A percentile compares a stretch with the other conserved stretches of the same genome.
Conservation (phyloP, 768 basidiomycete species). For the Coprinopsis cinerea region DNA sequence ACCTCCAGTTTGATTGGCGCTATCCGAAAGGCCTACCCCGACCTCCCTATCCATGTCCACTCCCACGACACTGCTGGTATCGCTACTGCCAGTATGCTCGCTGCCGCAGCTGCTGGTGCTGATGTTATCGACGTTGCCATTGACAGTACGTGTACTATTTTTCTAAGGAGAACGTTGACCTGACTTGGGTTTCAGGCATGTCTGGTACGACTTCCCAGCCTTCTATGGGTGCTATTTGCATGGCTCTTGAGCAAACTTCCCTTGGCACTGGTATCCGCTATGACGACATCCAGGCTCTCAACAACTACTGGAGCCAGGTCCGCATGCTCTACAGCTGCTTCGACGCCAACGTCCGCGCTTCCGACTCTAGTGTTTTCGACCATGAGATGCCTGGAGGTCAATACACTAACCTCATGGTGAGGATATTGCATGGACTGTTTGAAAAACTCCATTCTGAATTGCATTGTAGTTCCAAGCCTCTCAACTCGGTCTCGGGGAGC, state of each 20-base stretch:
- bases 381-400: conserved; percentile 99
- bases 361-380: conserved; percentile 96
- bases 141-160: conserved; percentile 64
- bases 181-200: conserved; percentile 66
- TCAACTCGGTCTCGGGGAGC: conserved; percentile 93
- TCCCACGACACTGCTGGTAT: conserved; percentile 99
- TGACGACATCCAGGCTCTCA: conserved; percentile 94
- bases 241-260: conserved; percentile 89
- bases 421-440: conserved; percentile 18
- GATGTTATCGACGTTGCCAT: conserved; percentile 98
- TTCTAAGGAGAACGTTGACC: conserved; percentile 4
- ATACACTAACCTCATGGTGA: conserved; percentile 89
- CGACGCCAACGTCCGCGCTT: conserved; percentile 95
- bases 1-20: conserved; percentile 76
- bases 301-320: conserved; percentile 97
- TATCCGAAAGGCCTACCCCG: conserved; percentile 93
- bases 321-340: conserved; percentile 94
- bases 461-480: conserved; percentile 88
- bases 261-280: conserved; percentile 96
- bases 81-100: conserved; percentile 95
- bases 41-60: conserved; percentile 98
- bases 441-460: conserved; percentile 13
- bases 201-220: conserved; percentile 98
- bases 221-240: conserved; percentile 95
- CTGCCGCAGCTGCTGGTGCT: conserved; percentile 92